These are phyloP conservation scores for Centrapalus pauciflorus DNA, from an alignment of 129 eudicot species.

Conservation along the genomic window DNA sequence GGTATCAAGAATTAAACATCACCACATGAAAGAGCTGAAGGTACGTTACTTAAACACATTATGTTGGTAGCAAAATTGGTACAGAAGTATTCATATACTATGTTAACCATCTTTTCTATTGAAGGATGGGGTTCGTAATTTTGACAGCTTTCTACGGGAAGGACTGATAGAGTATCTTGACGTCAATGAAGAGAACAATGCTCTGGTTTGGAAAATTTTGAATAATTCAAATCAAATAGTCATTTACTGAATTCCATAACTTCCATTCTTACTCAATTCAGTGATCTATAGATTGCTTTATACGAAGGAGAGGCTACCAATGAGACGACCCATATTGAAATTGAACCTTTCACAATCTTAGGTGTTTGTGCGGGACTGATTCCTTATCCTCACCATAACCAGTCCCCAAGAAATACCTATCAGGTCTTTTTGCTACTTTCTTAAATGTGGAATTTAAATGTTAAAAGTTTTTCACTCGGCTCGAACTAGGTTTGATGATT, in stretches of 20 bases:
- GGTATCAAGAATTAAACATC: constrained; percentile 81
- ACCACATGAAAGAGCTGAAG: constrained; percentile 88
- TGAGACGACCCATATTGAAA: constrained; percentile 91
- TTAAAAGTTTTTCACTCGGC: not conserved
- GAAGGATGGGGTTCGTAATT: constrained; percentile 84
- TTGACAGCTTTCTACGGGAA: constrained; percentile 78
- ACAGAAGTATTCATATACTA: not conserved
- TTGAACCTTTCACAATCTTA: constrained; percentile 89
- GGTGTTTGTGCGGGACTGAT: constrained; percentile 91
- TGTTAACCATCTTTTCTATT: constrained; percentile 4
- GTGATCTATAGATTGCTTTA: constrained; percentile 60
- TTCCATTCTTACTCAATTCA: constrained; percentile 6
- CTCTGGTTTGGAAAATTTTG: constrained; percentile 56
- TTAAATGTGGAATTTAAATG: not conserved
- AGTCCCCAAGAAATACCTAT: constrained; percentile 97
- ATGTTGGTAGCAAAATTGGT: not conserved
- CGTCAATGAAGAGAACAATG: constrained; percentile 96
- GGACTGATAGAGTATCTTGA: constrained; percentile 96
- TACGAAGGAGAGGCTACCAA: constrained; percentile 69
- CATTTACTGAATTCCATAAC: not conserved
- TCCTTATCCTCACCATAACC: constrained; percentile 98
- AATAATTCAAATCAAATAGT: not conserved
- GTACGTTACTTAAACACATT: constrained; percentile 26
- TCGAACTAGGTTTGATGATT: not conserved
- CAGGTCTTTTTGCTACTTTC: constrained; percentile 41